Evolutionary conservation across 176 grass and related monocot species (phyloP).

Genomic region (Avena atlantica): DNA sequence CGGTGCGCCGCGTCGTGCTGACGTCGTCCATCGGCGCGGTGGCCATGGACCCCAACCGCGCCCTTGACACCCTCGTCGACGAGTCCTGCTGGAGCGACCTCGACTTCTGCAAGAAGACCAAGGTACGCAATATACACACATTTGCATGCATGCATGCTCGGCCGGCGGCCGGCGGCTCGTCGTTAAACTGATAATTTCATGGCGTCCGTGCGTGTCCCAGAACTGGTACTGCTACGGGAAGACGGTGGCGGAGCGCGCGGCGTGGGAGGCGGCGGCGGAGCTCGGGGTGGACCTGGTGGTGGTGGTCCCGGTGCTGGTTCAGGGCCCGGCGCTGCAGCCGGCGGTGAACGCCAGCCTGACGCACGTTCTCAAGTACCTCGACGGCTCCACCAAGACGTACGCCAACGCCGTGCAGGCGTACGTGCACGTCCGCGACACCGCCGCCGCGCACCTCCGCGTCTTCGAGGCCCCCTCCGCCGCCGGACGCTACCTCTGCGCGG

Average conservation of each 20-base stretch:
- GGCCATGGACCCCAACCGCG: too few relatives aligned
- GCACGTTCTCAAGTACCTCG: conserved; percentile 84
- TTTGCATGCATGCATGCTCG: background rate
- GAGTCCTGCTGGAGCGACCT: conserved; percentile 61
- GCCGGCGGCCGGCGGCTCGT: too few relatives aligned
- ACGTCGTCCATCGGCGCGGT: too few relatives aligned
- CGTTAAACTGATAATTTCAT: too few relatives aligned
- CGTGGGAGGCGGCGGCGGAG: conserved; percentile 60
- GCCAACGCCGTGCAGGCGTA: conserved; percentile 71
- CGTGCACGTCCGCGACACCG: too few relatives aligned
- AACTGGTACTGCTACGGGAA: conserved; percentile 96
- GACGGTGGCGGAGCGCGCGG: conserved; percentile 63
- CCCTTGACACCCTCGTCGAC: too few relatives aligned
- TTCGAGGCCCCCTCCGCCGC: too few relatives aligned
- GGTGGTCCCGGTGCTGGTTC: conserved; percentile 63
- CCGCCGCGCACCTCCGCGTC: too few relatives aligned
- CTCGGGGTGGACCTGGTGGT: conserved; percentile 63
- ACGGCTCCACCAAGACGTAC: conserved; percentile 62
- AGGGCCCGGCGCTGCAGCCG: conserved; percentile 68
- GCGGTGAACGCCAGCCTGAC: conserved; percentile 73
- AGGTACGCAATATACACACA: conserved; percentile 3
- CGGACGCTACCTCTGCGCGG: too few relatives aligned
- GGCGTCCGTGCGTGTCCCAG: conserved; percentile 3
- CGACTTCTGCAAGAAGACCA: conserved; percentile 69
- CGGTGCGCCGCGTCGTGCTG: too few relatives aligned